Evolutionary conservation across 2,329 filamentous ascomycete species (phyloP), one percentile per base, ranked within the genome.

Genomic region (Talaromyces verruculosus): DNA sequence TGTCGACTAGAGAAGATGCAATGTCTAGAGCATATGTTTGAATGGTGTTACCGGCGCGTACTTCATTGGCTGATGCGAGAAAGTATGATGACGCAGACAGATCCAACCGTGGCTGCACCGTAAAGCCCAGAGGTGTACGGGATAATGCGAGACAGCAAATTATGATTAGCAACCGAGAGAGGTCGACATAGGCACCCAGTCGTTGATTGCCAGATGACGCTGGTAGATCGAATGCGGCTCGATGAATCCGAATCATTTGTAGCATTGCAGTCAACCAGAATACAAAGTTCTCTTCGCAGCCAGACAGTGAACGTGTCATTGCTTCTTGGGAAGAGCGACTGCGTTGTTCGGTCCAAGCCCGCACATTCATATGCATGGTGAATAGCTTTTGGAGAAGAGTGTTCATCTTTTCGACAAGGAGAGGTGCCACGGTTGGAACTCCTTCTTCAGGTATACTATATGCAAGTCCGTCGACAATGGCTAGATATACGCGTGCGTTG

Each of bases 21-120:
- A 82, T 78, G 66, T 83, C 81, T 15, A 82, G 71, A 13, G 80
- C 76, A 47, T 81, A 77, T 6, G 77, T 76, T 65, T 79, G 77
- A 15, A 79, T 69, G 41, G 75, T 69, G 5, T 75, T 75, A 8
- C 74, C 76, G 22, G 74, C 73, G 30, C 72, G 75, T 15, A 74
- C 72, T 11, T 71, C 71, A 57, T 70, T 70, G 11, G 70, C 68
- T 15, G 53, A 41, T 57, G 72, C 71, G 30, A 67, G 59, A 25
- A 68, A 67, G n/a, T 67, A 67, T 7, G 70, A 67, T 25, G 69
- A 73, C 25, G 73, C 73, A 59, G 74, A 76, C 45, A 75, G 71
- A 5, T 72, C 73, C 22, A 71, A 67, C 30, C 72, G 72, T 65
- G 74, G 72, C 65, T 72, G 71, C n/a, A 72, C 71, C n/a, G 76